Percentiles rank a stretch among this genome's conserved stretches.
Conservation (phyloP, 2,329 filamentous ascomycete genomes). For the Dactylonectria macrodidyma region DNA sequence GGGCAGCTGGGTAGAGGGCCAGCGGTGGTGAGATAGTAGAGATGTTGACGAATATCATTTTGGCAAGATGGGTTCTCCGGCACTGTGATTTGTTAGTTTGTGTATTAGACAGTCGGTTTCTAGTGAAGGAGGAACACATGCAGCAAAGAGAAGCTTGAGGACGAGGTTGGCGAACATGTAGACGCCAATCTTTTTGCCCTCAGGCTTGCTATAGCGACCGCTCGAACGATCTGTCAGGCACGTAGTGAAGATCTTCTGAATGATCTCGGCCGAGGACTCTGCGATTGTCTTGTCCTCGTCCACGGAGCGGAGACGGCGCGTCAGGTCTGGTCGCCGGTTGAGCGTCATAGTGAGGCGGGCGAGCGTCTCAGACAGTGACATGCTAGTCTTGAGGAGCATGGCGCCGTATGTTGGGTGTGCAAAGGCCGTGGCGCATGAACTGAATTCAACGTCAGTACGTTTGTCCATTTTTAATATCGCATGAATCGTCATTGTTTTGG, state of each 20-base stretch:
- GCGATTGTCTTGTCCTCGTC: conserved; percentile 83
- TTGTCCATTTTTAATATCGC: background rate
- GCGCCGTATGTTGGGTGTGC: conserved; percentile 84
- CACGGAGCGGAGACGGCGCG: conserved; percentile 73
- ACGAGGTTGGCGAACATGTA: conserved; percentile 95
- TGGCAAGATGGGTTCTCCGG: conserved; percentile 85
- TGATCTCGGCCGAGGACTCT: conserved; percentile 88
- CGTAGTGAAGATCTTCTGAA: conserved; percentile 91
- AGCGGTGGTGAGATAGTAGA: conserved; percentile 86
- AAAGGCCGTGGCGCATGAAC: conserved; percentile 87
- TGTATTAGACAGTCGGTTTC: background rate
- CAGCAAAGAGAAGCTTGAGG: conserved; percentile 88
- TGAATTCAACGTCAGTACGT: conserved; percentile 52
- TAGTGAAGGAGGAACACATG: conserved; percentile 55
- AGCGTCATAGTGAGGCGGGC: conserved; percentile 88
- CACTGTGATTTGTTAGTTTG: conserved; percentile 65
- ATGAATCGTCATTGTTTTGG: background rate
- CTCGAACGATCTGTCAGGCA: conserved; percentile 87
- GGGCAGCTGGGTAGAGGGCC: conserved; percentile 84
- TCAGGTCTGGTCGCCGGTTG: conserved; percentile 84
- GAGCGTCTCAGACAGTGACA: conserved; percentile 85
- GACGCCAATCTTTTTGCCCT: conserved; percentile 89
- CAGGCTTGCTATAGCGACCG: conserved; percentile 76
- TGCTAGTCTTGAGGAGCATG: conserved; percentile 86
- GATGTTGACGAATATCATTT: conserved; percentile 92